Conservation (phyloP, 2,329 filamentous ascomycete species). For the Mollisia scopiformis region DNA sequence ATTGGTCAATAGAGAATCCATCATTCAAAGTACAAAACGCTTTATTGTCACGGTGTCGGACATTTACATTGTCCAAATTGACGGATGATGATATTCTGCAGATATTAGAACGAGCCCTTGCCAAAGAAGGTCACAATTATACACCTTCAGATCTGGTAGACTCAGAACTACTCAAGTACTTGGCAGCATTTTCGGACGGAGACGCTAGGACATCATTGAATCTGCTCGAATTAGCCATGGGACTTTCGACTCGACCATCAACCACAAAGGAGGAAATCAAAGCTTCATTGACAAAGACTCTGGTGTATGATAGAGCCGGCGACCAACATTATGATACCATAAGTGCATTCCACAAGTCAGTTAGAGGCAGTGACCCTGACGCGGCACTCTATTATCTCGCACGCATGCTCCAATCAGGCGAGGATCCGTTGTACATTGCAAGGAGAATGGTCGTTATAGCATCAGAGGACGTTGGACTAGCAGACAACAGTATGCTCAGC, state of each 20-base stretch:
- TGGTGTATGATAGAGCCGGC: slow-evolving; percentile 92
- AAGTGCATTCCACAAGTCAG: slow-evolving; percentile 94
- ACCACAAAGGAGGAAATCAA: slow-evolving; percentile 81
- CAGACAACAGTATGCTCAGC: slow-evolving; percentile 80
- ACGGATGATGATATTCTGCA: slow-evolving; percentile 69
- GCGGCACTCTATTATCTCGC: slow-evolving; percentile 93
- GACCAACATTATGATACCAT: slow-evolving; percentile 99
- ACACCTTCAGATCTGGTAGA: slow-evolving; percentile 65
- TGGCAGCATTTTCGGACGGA: slow-evolving; percentile 86
- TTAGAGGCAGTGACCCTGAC: slow-evolving; percentile 84
- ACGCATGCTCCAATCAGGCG: slow-evolving; percentile 92
- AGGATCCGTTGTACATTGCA: slow-evolving; percentile 91
- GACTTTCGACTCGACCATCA: slow-evolving; percentile 64
- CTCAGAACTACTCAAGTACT: slow-evolving; percentile 75
- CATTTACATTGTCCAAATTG: slow-evolving; percentile 83
- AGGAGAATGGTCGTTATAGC: slow-evolving; percentile 93
- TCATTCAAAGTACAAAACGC: slow-evolving; percentile 91
- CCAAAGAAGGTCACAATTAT: slow-evolving; percentile 52
- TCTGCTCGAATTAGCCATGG: slow-evolving; percentile 85
- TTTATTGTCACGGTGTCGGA: slow-evolving; percentile 84
- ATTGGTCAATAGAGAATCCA: no score
- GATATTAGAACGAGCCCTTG: slow-evolving; percentile 78
- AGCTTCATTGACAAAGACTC: slow-evolving; percentile 80
- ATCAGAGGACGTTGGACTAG: slow-evolving; percentile 89
- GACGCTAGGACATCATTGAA: slow-evolving; percentile 94